Evolutionary conservation across 768 basidiomycete species (phyloP).

Genomic region (Coprinopsis marcescibilis): DNA sequence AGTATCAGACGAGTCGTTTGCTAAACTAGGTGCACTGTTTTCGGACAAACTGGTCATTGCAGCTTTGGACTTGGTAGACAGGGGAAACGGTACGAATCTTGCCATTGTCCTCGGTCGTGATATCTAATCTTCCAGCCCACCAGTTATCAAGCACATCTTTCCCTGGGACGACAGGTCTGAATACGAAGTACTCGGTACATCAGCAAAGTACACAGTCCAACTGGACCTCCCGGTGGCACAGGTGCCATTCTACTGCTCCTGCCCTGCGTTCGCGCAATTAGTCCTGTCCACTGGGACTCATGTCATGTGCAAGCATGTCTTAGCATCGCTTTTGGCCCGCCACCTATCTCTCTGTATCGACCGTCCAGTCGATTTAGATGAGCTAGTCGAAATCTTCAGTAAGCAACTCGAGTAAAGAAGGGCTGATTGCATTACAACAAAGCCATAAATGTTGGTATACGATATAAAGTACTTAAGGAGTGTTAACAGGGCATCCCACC

Average conservation of each 20-base stretch:
- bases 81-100: conserved; percentile 47
- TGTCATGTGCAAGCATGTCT: conserved; percentile 75
- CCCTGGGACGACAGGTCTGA: conserved; percentile 48
- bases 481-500: no score
- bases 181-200: conserved; percentile 67
- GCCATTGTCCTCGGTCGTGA: not conserved
- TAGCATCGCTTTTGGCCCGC: conserved; percentile 59
- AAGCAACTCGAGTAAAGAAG: conserved; percentile 26
- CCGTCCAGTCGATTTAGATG: conserved; percentile 39
- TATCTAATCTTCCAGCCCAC: not conserved
- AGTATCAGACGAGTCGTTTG: conserved; percentile 8
- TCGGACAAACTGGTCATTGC: conserved; percentile 60
- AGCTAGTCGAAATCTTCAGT: conserved; percentile 39
- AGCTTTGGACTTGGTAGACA: conserved; percentile 74
- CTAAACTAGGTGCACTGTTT: conserved; percentile 31
- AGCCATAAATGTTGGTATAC: not conserved
- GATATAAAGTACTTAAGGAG: not conserved
- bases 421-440: not conserved
- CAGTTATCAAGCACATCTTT: conserved; percentile 58
- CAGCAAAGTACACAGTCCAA: conserved; percentile 53
- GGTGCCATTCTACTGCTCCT: conserved; percentile 60
- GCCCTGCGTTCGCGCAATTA: conserved; percentile 64
- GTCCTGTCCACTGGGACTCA: conserved; percentile 57
- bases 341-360: conserved; percentile 47
- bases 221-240: conserved; percentile 37